Evolutionary conservation across 345 rosid genomes (phyloP), one percentile per base, ranked within the genome.

Genomic region (Combretum micranthum): DNA sequence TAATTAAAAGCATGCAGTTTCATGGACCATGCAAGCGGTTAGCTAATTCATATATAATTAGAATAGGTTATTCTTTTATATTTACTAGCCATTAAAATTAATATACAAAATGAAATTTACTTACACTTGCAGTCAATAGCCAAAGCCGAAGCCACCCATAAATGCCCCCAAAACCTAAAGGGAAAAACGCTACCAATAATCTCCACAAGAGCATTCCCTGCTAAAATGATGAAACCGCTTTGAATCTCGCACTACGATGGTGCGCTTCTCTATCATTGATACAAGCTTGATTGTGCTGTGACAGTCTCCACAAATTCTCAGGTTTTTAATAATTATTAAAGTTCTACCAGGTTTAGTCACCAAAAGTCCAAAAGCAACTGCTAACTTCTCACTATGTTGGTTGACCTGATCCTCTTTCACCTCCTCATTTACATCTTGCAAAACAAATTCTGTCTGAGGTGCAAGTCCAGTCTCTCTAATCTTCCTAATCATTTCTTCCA

Each of bases 171-270:
- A 3, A 25, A n/a, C n/a, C 32, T 25, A 3, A 2, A 32, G 39
- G 39, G 9, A 32, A 4, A 32, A 1, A 32, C n/a, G 37, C 68
- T 72, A 84, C 88, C 89, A 87, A 56, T 84, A 80, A 73, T 82
- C 91, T 59, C 64, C 76, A 54, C 91, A 87, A 48, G 91, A 82
- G 59, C 87, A 87, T 14, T 14, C 96, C 91, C 59, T 74, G n/a
- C 59, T 59, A 59, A 84, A 87, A 75, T 87, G 92, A 69, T 87
- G 96, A 73, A 83, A 87, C 69, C 89, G 73, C 72, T 85, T 87
- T 2, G 83, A 72, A 64, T 80, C 92, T 67, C 87, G 77, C 58
- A 87, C 83, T 48, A 80, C 54, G 47, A 84, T 55, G 18, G 72
- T 70, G 13, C 83, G 80, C 47, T 61, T 69, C 79, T 87, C 95